These are phyloP conservation scores for Blastobotrys attinorum DNA, from an alignment of 805 yeast genomes.

Conservation along the genomic window DNA sequence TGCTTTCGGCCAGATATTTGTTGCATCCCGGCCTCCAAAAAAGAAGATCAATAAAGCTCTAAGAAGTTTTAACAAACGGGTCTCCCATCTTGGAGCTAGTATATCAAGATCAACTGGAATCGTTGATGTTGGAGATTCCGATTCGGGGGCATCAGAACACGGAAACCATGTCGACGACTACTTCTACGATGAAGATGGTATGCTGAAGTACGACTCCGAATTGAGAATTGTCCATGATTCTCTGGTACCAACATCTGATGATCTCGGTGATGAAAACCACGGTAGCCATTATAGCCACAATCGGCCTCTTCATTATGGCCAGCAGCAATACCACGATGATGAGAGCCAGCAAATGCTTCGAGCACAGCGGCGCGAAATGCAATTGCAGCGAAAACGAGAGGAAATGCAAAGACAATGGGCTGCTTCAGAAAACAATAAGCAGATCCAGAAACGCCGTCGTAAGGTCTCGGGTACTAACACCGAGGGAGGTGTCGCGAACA, in stretches of 20 bases:
- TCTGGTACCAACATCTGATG: constrained; percentile 6
- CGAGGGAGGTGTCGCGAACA: not conserved
- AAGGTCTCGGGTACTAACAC: not conserved
- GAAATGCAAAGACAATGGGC: not conserved
- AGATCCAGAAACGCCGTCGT: not conserved
- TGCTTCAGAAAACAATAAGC: not conserved
- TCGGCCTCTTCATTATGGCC: not conserved
- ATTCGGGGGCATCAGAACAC: constrained; percentile 6
- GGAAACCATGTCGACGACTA: constrained; percentile 8
- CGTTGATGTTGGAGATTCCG: constrained; percentile 8
- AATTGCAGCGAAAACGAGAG: not conserved
- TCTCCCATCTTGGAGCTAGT: constrained; percentile 9
- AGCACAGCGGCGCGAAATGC: constrained; percentile 1
- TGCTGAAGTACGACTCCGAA: constrained; percentile 11
- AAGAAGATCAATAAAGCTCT: constrained; percentile 17
- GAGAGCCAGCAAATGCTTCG: not conserved
- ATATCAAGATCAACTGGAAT: constrained; percentile 14
- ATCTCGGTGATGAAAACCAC: constrained; percentile 3
- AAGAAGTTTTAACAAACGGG: constrained; percentile 15
- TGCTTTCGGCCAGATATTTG: constrained; percentile 14
- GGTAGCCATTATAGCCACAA: too few species aligned
- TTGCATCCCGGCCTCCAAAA: constrained; percentile 12
- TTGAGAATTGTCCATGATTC: constrained; percentile 16
- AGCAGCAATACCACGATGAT: not conserved
- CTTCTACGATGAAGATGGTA: constrained; percentile 9